These are phyloP conservation scores for Xylariaceae sp. DNA, from an alignment of 2,329 filamentous ascomycete genomes.

Conservation along the genomic window DNA sequence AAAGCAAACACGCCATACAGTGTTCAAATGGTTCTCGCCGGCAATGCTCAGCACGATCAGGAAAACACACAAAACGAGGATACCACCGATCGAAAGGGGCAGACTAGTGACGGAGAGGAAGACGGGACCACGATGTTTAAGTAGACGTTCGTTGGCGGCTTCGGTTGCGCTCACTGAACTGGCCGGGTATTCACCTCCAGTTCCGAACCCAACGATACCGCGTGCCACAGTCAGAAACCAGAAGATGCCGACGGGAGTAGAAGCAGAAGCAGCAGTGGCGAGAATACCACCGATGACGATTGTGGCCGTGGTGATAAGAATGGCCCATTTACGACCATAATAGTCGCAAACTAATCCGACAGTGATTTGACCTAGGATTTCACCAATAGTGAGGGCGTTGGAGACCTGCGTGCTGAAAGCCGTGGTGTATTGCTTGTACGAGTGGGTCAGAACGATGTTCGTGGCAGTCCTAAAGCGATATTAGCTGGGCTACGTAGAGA, in stretches of 20 bases:
- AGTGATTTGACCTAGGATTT: slow-evolving; percentile 10
- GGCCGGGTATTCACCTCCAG: slow-evolving; percentile 15
- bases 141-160: slow-evolving; percentile 9
- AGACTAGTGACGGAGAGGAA: slow-evolving; percentile 13
- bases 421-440: slow-evolving; percentile 10
- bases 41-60: slow-evolving; percentile 5
- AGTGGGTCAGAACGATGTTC: slow-evolving; percentile 10
- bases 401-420: slow-evolving; percentile 10
- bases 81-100: slow-evolving; percentile 8
- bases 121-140: slow-evolving; percentile 7
- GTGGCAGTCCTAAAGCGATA: slow-evolving; percentile 8
- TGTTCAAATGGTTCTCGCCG: slow-evolving; percentile 8
- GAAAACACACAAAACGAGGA: slow-evolving; percentile 8
- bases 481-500: not conserved
- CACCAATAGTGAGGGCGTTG: slow-evolving; percentile 14
- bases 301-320: slow-evolving; percentile 10
- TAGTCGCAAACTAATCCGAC: slow-evolving; percentile 13
- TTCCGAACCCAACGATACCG: slow-evolving; percentile 9
- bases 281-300: slow-evolving; percentile 13
- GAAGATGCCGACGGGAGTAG: slow-evolving; percentile 11
- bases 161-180: slow-evolving; percentile 13
- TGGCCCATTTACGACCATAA: slow-evolving; percentile 13
- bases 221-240: slow-evolving; percentile 12
- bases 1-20: slow-evolving; percentile 10
- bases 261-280: slow-evolving; percentile 10